Conservation (phyloP, 768 basidiomycete genomes). For the Cystobasidium tubakii region DNA sequence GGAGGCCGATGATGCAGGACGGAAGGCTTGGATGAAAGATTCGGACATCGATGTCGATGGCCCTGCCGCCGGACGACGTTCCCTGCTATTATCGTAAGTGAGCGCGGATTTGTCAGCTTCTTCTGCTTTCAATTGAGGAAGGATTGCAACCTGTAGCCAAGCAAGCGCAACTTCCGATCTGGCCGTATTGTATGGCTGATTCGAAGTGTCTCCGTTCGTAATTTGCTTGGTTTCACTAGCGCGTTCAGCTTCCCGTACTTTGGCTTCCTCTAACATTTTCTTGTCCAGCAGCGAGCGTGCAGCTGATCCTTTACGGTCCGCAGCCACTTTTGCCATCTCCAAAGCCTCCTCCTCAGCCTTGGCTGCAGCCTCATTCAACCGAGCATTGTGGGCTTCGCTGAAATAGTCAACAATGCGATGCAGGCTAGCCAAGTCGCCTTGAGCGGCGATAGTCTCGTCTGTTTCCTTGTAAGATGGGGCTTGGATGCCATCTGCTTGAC, state of each 20-base stretch:
- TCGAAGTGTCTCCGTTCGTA: neutral
- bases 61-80: neutral
- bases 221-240: conserved; percentile 18
- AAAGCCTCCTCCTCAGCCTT: conserved; percentile 3
- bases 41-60: neutral
- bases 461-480: conserved; percentile 15
- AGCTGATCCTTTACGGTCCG: neutral
- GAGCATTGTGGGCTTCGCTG: conserved; percentile 24
- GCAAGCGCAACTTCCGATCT: conserved; percentile 41
- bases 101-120: neutral
- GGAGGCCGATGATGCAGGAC: conserved; percentile 1
- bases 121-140: conserved; percentile 9
- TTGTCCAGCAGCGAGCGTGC: conserved; percentile 18
- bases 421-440: conserved; percentile 30
- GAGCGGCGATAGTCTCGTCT: conserved; percentile 34
- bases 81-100: neutral
- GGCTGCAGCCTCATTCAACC: conserved; percentile 33
- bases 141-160: conserved; percentile 38
- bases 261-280: conserved; percentile 28
- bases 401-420: conserved; percentile 40
- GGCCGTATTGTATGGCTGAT: conserved; percentile 39
- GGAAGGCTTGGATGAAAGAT: neutral
- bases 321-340: neutral
- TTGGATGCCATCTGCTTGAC: conserved; percentile 31
- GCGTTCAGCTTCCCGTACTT: conserved; percentile 11